phyloP scores from a whole-genome alignment of 352 stramenopile genomes.

The Phytophthora meadii region DNA sequence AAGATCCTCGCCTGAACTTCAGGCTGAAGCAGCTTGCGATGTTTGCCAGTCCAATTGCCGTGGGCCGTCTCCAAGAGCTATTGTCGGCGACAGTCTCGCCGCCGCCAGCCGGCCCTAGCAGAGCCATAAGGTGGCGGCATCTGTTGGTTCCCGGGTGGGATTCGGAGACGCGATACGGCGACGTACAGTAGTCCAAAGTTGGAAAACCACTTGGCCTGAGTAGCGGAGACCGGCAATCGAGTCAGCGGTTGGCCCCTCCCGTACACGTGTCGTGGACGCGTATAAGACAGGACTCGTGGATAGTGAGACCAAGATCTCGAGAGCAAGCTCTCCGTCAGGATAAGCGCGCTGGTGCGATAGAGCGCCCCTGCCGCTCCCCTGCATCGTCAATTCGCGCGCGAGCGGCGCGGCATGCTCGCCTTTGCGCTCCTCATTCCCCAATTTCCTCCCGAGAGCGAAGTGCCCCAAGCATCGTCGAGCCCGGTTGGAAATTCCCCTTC shows the following conservation, averaged over 20 bases:
- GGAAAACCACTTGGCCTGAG: constrained; percentile 5
- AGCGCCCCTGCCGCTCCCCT: constrained; percentile 26
- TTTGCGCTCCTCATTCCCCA: constrained; percentile 33
- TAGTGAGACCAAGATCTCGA: constrained; percentile 23
- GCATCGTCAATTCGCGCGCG: constrained; percentile 26
- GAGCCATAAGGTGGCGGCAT: constrained; percentile 26
- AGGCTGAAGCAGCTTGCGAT: too few species aligned
- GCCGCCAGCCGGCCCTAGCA: constrained; percentile 1
- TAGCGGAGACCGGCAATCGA: constrained; percentile 18
- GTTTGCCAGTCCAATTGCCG: neutral
- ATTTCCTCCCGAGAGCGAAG: constrained; percentile 38
- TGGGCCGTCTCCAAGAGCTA: neutral
- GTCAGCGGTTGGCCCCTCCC: constrained; percentile 27
- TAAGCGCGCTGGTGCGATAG: constrained; percentile 25
- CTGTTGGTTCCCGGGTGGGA: constrained; percentile 14
- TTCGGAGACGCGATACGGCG: constrained; percentile 13
- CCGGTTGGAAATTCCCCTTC: constrained; percentile 33
- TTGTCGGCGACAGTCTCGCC: too few species aligned
- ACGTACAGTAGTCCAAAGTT: constrained; percentile 9
- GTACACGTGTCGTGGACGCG: constrained; percentile 28
- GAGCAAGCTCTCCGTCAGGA: constrained; percentile 15
- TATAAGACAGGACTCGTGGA: constrained; percentile 19
- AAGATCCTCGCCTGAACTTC: neutral
- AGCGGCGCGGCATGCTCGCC: neutral
- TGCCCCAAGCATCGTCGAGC: constrained; percentile 16